Percentiles rank a stretch among this genome's conserved stretches.
phyloP scores from a whole-genome alignment of 805 yeast species.

The Saccharomycopsis lassenensis region DNA sequence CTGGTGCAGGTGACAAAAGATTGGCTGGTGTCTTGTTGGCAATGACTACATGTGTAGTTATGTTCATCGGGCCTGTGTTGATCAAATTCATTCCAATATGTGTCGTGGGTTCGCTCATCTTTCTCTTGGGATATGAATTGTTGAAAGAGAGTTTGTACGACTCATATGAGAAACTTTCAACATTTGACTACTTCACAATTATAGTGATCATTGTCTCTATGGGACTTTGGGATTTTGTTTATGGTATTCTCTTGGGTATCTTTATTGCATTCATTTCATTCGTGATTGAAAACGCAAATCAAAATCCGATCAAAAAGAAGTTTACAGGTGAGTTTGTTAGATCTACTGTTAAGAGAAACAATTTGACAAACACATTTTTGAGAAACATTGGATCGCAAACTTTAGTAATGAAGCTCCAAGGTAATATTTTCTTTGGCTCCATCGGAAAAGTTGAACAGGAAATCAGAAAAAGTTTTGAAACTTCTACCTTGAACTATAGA shows the following conservation, averaged over 20 bases:
- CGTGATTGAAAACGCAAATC: slow-evolving; percentile 82
- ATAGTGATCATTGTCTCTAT: slow-evolving; percentile 79
- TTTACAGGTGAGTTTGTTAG: slow-evolving; percentile 83
- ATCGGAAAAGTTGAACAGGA: slow-evolving; percentile 82
- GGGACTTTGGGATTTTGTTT: slow-evolving; percentile 94
- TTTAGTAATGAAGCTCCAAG: slow-evolving; percentile 75
- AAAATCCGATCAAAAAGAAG: slow-evolving; percentile 70
- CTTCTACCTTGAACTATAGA: slow-evolving; percentile 23
- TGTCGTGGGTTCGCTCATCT: slow-evolving; percentile 90
- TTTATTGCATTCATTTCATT: slow-evolving; percentile 89
- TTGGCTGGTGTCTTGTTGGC: slow-evolving; percentile 88
- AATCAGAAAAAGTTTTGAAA: slow-evolving; percentile 54
- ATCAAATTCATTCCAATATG: slow-evolving; percentile 91
- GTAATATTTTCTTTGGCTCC: slow-evolving; percentile 88
- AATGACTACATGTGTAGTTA: slow-evolving; percentile 62
- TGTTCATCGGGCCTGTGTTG: slow-evolving; percentile 85
- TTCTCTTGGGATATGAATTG: slow-evolving; percentile 81
- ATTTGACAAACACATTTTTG: slow-evolving; percentile 76
- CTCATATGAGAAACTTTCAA: slow-evolving; percentile 64
- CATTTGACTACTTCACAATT: slow-evolving; percentile 77
- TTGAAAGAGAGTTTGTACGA: slow-evolving; percentile 79
- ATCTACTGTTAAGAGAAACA: slow-evolving; percentile 87
- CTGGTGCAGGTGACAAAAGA: slow-evolving; percentile 80
- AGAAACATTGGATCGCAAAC: slow-evolving; percentile 84
- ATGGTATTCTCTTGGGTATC: slow-evolving; percentile 85